Base-by-base conservation (phyloP, 371 early-diverging fungal species). In the Mortierella polycephala region DNA sequence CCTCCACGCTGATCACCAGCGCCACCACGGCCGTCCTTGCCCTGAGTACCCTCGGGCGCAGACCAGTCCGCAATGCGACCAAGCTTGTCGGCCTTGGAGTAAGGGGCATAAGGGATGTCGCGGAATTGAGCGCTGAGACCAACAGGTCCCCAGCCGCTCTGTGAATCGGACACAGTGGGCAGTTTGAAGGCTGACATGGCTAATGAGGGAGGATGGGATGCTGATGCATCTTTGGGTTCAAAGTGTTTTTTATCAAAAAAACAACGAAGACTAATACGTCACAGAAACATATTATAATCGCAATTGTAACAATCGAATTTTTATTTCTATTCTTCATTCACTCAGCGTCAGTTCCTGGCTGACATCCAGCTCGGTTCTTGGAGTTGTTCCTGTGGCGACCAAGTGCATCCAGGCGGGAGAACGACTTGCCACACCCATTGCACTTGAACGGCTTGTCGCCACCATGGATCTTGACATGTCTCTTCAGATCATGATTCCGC, bases 21-120 rank as follows among this genome's bases (percentile, higher is more conserved):
- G n/a, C 71, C 71, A 41, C 76, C 76, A 71, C 88, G 87, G 69
- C 87, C 81, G 62, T 85, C 90, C 69, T 91, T 92, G 52, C 84
- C 74, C 60, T 84, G 83, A 39, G 81, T 42, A 30, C 85, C 86
- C 70, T 89, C 89, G 62, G 87, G 87, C 18, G 87, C 83, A 61
- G 91, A 90, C 96, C 97, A 98, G 85, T 98, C 96, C 66, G 98
- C 97, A 47, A 94, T 91, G 75, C 93, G 92, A 59, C 96, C 96
- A 12, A 99, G 85, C 73, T 95, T 95, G 83, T 99, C 99, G 46
- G 92, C 89, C 87, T 98, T 98, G 65, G 94, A 94, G 89, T 91
- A 99, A 51, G 97, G 98, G 40, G 96, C 93, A 84, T 95, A 99
- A 14, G 99, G 99, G 71, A 99, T 94, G 71, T 93, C 95, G 67